phyloP scores from a whole-genome alignment of 2,329 filamentous ascomycete species.

The Phoma sp. region DNA sequence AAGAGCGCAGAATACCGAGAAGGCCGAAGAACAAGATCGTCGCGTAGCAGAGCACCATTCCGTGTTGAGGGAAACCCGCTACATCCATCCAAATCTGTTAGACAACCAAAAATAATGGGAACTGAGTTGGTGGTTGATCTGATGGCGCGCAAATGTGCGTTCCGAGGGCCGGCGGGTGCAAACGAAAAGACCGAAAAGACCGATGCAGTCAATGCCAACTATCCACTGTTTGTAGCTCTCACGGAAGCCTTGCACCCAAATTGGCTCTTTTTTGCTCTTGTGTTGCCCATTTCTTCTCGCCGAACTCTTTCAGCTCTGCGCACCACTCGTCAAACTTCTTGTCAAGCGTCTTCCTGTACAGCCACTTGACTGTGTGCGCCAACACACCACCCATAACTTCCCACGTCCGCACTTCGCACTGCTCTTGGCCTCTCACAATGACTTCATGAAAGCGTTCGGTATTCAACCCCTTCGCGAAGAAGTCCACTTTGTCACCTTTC shows the following conservation, averaged over 20 bases:
- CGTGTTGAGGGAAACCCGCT: no score
- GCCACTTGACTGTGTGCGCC: constrained; percentile 23
- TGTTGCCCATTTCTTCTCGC: constrained; percentile 17
- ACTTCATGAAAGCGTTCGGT: constrained; percentile 30
- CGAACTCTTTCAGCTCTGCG: constrained; percentile 23
- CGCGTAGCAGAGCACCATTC: no score
- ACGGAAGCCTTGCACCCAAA: not conserved
- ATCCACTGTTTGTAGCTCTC: not conserved
- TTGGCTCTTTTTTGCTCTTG: not conserved
- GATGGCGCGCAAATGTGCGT: not conserved
- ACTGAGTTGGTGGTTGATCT: no score
- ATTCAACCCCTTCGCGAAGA: constrained; percentile 16
- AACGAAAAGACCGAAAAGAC: not conserved
- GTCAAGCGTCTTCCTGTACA: constrained; percentile 23
- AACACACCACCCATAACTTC: constrained; percentile 31
- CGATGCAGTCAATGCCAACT: not conserved
- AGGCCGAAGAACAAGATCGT: not conserved
- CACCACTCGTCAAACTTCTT: constrained; percentile 28
- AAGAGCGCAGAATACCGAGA: not conserved
- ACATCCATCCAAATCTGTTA: no score
- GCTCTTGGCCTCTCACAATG: constrained; percentile 18
- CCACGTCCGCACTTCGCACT: constrained; percentile 31
- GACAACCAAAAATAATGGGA: no score
- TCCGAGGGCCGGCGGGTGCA: not conserved
- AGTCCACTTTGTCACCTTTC: constrained; percentile 24